phyloP scores from a whole-genome alignment of 176 grass and related monocot species.

The Paspalum vaginatum region DNA sequence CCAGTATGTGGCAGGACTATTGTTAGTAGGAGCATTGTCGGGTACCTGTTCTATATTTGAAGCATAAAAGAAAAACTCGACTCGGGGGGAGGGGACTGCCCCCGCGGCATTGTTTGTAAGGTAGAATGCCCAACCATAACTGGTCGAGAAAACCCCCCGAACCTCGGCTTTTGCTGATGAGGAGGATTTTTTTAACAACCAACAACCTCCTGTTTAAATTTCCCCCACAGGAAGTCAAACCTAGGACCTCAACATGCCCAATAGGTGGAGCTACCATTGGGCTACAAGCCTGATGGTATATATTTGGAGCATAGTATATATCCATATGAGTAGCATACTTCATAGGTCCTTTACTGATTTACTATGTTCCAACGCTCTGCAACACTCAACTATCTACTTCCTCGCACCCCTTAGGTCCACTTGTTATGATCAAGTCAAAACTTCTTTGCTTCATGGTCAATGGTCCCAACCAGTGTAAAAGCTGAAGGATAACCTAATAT shows the following conservation, averaged over 20 bases:
- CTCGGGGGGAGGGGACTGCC: no score
- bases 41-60: neutral
- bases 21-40: neutral
- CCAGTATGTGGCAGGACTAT: neutral
- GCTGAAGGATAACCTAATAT: neutral
- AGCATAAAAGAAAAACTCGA: no score
- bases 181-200: no score
- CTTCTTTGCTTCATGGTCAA: neutral
- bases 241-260: no score
- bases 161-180: no score
- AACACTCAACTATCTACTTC: neutral
- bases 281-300: no score
- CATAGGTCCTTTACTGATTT: neutral
- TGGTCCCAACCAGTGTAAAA: neutral
- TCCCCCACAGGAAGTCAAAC: no score
- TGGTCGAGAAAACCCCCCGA: no score
- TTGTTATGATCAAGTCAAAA: neutral
- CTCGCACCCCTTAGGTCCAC: neutral
- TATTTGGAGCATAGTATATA: neutral
- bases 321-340: neutral
- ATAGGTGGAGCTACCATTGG: no score
- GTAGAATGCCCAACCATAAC: no score
- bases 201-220: no score
- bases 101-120: no score
- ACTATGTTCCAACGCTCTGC: neutral